Evolutionary conservation across 345 rosid species (phyloP).

Genomic region (Gynandropsis gynandra): DNA sequence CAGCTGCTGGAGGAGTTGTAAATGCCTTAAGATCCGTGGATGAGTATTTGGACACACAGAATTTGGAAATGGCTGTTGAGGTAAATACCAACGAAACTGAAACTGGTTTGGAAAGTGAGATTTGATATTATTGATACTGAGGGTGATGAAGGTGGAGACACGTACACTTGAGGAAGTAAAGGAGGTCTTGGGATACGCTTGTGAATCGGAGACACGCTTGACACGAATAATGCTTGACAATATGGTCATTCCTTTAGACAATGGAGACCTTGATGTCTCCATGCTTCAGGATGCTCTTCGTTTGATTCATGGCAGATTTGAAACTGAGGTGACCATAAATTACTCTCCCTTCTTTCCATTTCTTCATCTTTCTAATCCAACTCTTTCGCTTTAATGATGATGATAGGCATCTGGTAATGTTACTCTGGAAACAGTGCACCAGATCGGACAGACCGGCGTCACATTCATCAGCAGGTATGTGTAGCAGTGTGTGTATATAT

Average conservation of each 20-base stretch:
- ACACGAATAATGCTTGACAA: constrained; percentile 92
- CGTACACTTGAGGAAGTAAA: constrained; percentile 78
- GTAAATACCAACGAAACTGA: constrained; percentile 25
- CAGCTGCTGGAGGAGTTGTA: constrained; percentile 76
- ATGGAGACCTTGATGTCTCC: constrained; percentile 76
- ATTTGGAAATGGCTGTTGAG: constrained; percentile 92
- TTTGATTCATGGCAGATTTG: constrained; percentile 61
- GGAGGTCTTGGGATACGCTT: constrained; percentile 56
- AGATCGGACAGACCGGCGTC: constrained; percentile 93
- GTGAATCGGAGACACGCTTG: constrained; percentile 47
- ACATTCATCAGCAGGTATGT: constrained; percentile 92
- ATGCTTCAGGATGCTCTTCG: constrained; percentile 80
- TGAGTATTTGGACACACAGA: constrained; percentile 48
- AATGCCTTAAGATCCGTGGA: constrained; percentile 75
- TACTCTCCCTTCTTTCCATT: constrained; percentile 1
- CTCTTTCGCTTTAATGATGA: too few relatives aligned
- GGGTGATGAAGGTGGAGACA: constrained; percentile 62
- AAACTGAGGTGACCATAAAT: constrained; percentile 55
- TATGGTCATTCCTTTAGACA: constrained; percentile 81
- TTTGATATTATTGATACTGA: not conserved
- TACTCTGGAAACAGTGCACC: constrained; percentile 78
- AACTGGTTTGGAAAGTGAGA: not conserved
- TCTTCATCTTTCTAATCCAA: too few relatives aligned
- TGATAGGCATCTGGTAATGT: constrained; percentile 92
- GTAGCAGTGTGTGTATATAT: not conserved